Evolutionary conservation across 1,284 basidiomycete genomes (phyloP).

Genomic region (Moniliella sp.): DNA sequence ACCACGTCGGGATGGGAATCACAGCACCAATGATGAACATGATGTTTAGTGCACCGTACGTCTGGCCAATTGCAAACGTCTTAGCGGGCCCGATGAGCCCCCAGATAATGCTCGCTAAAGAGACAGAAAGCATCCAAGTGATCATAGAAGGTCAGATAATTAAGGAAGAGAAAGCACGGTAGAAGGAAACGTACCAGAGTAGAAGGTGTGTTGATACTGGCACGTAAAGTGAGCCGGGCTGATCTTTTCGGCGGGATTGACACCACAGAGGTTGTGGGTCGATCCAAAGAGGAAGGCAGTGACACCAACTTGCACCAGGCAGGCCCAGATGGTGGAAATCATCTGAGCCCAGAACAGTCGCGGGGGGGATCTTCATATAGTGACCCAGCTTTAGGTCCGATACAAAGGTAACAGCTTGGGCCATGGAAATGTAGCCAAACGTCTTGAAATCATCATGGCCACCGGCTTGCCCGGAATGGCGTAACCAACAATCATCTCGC

Average conservation of each 20-base stretch:
- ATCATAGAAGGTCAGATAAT: too few species aligned
- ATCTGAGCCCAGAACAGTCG: constrained; percentile 15
- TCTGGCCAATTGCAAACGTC: not conserved
- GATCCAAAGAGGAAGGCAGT: constrained; percentile 1
- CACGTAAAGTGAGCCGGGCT: constrained; percentile 1
- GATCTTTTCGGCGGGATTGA: too few species aligned
- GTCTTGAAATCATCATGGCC: constrained; percentile 33
- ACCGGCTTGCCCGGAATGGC: constrained; percentile 15
- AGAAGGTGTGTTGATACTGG: not conserved
- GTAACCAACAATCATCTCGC: constrained; percentile 19
- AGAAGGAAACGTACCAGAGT: too few species aligned
- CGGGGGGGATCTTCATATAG: constrained; percentile 44
- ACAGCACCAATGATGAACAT: constrained; percentile 1
- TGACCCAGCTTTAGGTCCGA: constrained; percentile 42
- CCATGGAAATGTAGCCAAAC: constrained; percentile 39
- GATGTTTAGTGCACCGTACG: not conserved
- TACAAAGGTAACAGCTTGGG: constrained; percentile 11
- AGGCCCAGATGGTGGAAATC: constrained; percentile 4
- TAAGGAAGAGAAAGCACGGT: too few species aligned
- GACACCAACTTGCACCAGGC: constrained; percentile 4
- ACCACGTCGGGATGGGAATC: constrained; percentile 2
- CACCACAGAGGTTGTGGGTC: constrained; percentile 1
- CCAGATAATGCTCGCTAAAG: constrained; percentile 4
- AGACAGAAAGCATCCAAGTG: too few species aligned
- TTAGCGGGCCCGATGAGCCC: constrained; percentile 2